These are phyloP conservation scores for Euphorbia celastroides DNA, from an alignment of 441 rosid species.

Conservation along the genomic window DNA sequence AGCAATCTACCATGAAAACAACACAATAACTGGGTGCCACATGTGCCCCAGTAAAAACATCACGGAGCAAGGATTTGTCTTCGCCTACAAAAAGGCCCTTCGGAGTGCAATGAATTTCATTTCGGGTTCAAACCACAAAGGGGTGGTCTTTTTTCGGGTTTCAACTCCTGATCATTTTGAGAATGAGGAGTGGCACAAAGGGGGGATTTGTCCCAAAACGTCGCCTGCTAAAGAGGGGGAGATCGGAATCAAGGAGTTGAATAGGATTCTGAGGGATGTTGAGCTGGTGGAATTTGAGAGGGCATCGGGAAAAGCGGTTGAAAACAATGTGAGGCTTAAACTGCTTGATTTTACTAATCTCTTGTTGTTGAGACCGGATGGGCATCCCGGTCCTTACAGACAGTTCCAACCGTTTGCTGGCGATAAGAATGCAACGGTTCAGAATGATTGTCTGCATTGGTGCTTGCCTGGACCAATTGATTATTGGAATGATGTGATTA, in stretches of 20 bases:
- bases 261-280: constrained; percentile 46
- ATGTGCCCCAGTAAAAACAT: constrained; percentile 54
- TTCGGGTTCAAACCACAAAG: constrained; percentile 46
- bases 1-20: constrained; percentile 75
- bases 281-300: constrained; percentile 55
- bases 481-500: constrained; percentile 72
- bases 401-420: constrained; percentile 55
- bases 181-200: constrained; percentile 89
- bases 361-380: constrained; percentile 66
- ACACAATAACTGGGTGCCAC: constrained; percentile 65
- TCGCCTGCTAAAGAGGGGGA: constrained; percentile 68
- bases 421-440: constrained; percentile 60
- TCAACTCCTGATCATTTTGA: constrained; percentile 93
- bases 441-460: constrained; percentile 94
- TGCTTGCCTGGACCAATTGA: constrained; percentile 96
- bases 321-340: constrained; percentile 44
- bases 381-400: constrained; percentile 90
- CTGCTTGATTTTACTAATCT: constrained; percentile 76
- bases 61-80: constrained; percentile 64
- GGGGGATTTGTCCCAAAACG: constrained; percentile 61
- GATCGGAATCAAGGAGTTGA: constrained; percentile 46
- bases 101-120: constrained; percentile 50
- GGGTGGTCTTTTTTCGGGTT: constrained; percentile 57
- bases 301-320: constrained; percentile 38
- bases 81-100: constrained; percentile 63